Evolutionary conservation across 345 rosid species (phyloP).

Genomic region (Salix caprea): DNA sequence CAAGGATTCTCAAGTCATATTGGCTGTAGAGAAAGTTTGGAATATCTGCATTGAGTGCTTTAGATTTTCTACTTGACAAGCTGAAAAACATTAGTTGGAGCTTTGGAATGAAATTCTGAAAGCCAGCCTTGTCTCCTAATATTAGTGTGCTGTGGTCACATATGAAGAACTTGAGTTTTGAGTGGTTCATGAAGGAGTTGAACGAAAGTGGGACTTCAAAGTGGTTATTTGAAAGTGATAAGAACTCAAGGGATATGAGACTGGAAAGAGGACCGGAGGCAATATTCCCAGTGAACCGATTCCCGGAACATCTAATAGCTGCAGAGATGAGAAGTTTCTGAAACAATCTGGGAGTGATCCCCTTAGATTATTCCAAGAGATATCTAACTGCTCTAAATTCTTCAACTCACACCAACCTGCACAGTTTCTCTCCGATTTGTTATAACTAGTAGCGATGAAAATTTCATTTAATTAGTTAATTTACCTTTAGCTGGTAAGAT

Average conservation of each 20-base stretch:
- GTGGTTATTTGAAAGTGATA: background rate
- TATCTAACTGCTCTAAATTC: constrained; percentile 10
- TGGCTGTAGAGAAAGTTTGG: constrained; percentile 11
- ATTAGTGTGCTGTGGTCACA: background rate
- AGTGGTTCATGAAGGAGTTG: constrained; percentile 5
- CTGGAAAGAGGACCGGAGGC: background rate
- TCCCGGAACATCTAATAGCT: constrained; percentile 11
- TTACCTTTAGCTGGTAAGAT: background rate
- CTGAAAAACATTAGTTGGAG: background rate
- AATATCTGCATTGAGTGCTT: background rate
- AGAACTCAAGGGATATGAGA: background rate
- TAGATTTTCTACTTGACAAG: background rate
- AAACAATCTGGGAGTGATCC: constrained; percentile 5
- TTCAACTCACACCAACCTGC: constrained; percentile 15
- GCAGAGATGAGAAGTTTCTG: constrained; percentile 12
- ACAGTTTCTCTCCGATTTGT: too few species aligned
- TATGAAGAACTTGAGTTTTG: constrained; percentile 1
- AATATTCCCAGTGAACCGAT: constrained; percentile 11
- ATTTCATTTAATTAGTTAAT: too few species aligned
- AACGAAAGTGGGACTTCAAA: constrained; percentile 1
- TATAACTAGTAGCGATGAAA: too few species aligned
- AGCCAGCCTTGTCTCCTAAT: background rate
- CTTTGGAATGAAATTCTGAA: background rate
- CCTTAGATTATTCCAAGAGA: background rate
- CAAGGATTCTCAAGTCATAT: constrained; percentile 4